Percentiles rank a stretch among this genome's conserved stretches.
Conservation (phyloP, 2,329 filamentous ascomycete genomes). For the Cercospora zeae-maydis region DNA sequence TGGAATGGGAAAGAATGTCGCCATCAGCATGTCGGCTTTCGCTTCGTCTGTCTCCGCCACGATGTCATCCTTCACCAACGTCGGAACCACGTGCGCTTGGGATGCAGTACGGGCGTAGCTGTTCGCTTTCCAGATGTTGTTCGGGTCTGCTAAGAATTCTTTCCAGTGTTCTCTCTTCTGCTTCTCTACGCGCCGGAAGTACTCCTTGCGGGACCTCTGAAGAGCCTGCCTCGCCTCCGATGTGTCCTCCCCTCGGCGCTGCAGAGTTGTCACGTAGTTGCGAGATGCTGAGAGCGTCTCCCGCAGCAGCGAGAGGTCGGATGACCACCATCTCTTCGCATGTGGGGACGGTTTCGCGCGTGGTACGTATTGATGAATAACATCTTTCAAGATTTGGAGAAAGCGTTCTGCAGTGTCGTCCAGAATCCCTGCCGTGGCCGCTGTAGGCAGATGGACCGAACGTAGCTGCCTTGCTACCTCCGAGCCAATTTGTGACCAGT, state of each 20-base stretch:
- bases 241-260: neutral
- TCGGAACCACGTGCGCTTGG: neutral
- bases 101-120: neutral
- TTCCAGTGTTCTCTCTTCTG: neutral
- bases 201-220: neutral
- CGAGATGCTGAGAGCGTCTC: neutral
- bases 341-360: neutral
- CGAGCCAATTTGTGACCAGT: neutral
- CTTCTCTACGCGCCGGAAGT: neutral
- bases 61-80: neutral
- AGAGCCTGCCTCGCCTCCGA: neutral
- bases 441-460: neutral
- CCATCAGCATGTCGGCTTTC: neutral
- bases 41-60: neutral
- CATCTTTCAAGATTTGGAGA: neutral
- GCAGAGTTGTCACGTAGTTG: neutral
- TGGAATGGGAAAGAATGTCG: neutral
- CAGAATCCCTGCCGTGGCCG: neutral
- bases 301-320: neutral
- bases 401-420: neutral
- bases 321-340: neutral
- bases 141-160: neutral
- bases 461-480: neutral
- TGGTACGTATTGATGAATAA: neutral
- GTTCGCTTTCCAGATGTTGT: neutral